Base-by-base conservation (phyloP, 176 grass and related monocot species). In the Musa schizocarpa region DNA sequence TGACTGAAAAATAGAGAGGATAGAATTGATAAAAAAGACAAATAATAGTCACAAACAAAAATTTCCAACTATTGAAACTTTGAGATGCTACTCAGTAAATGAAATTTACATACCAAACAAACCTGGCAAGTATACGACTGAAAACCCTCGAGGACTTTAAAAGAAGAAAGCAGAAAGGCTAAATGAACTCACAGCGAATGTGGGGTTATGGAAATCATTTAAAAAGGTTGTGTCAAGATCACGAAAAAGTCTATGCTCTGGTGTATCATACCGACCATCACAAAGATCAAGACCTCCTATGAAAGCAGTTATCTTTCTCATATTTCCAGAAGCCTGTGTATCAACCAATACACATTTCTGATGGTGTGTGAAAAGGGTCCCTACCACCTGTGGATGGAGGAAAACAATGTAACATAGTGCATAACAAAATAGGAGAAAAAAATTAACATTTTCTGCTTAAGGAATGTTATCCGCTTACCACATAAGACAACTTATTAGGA, bases 261-360 rank as follows among this genome's bases (percentile, higher is more conserved):
- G 67, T n/a, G 67, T 69, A 48, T 69, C 67, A 69, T 69, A 50
- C 12, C 67, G 25, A 9, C 67, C 67, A 69, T 69, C 67, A 69
- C 67, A 69, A 48, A 69, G 29, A 69, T 69, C 67, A 69, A 69
- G 67, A 17, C 67, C 67, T 5, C 67, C 67, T 48, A 69, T 69
- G 26, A 69, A 69, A 69, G 67, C 67, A 50, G 13, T 50, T 27
- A 69, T 50, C 29, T 69, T 69, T 48, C 67, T 27, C 1, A 48
- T 69, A 48, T 69, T 69, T 17, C 1, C 5, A 50, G 26, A 48
- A 48, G 67, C 67, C 17, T 69, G 67, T 69, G 67, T 69, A 48
- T 69, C 67, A 29, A 69, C 67, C 25, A 69, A 29, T 16, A 69
- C 12, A 69, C 67, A 69, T 48, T 69, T 69, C 29, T 69, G 67